phyloP scores from a whole-genome alignment of 441 rosid species.

The Pelargonium australe region DNA sequence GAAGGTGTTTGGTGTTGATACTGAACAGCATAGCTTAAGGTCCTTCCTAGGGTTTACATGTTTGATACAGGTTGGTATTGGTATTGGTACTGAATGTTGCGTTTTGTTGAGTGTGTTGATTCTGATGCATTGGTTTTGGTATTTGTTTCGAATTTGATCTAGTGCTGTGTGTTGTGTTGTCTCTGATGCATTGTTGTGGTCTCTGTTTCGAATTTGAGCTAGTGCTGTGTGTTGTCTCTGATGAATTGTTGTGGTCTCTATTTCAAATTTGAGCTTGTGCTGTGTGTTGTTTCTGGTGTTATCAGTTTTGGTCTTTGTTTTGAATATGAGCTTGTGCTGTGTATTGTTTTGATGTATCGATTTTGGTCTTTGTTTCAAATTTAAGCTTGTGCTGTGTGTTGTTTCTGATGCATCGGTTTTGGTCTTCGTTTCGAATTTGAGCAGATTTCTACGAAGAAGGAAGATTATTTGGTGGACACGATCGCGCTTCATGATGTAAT shows the following conservation, averaged over 20 bases:
- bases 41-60: constrained; percentile 92
- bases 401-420: background rate
- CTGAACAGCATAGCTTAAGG: constrained; percentile 81
- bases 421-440: background rate
- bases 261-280: no score
- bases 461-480: constrained; percentile 77
- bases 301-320: no score
- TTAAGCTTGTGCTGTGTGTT: background rate
- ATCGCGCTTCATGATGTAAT: constrained; percentile 71
- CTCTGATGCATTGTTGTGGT: no score
- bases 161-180: no score
- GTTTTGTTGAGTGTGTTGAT: background rate
- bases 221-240: no score
- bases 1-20: constrained; percentile 66
- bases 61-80: constrained; percentile 61
- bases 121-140: background rate
- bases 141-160: constrained; percentile 1
- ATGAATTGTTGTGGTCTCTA: no score
- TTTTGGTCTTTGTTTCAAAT: background rate
- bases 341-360: no score
- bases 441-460: constrained; percentile 62
- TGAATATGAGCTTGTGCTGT: no score
- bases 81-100: background rate
- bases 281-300: no score
- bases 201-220: background rate